Percentiles rank a stretch among this genome's conserved stretches.
Conservation (phyloP, 345 rosid species). For the Eucalyptus fibrosa region DNA sequence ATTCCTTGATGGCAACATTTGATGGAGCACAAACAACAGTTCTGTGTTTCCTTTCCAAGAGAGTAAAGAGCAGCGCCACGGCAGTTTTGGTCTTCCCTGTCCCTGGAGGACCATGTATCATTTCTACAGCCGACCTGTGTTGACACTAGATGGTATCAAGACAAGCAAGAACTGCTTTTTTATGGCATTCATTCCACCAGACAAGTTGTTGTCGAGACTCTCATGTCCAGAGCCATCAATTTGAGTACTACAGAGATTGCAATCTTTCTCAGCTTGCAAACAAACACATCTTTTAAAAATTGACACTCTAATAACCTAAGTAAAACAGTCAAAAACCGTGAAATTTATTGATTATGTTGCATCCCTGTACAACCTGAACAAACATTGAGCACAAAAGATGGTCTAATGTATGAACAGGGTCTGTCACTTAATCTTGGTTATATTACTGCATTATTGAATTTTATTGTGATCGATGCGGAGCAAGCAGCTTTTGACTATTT, state of each 20-base stretch:
- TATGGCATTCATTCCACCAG: background rate
- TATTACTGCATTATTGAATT: background rate
- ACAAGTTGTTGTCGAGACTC: background rate
- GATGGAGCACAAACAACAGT: conserved; percentile 8
- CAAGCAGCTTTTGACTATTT: background rate
- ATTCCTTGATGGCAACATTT: background rate
- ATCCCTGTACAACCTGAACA: background rate
- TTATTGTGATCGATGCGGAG: background rate
- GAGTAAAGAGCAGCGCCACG: background rate
- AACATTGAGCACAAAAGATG: background rate
- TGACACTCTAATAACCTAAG: background rate
- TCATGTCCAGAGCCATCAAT: background rate
- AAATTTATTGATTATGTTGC: background rate
- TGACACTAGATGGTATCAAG: background rate
- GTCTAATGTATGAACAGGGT: background rate
- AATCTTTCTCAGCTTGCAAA: background rate
- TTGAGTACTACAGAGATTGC: background rate
- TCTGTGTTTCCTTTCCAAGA: background rate
- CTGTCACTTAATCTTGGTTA: background rate
- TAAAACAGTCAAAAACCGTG: background rate
- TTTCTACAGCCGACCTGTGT: background rate
- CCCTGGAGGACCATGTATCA: conserved; percentile 13
- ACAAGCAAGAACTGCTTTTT: background rate
- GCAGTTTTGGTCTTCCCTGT: conserved; percentile 9
- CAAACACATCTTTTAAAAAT: background rate